phyloP scores from a whole-genome alignment of 768 basidiomycete species.

The Polyporus arcularius region DNA sequence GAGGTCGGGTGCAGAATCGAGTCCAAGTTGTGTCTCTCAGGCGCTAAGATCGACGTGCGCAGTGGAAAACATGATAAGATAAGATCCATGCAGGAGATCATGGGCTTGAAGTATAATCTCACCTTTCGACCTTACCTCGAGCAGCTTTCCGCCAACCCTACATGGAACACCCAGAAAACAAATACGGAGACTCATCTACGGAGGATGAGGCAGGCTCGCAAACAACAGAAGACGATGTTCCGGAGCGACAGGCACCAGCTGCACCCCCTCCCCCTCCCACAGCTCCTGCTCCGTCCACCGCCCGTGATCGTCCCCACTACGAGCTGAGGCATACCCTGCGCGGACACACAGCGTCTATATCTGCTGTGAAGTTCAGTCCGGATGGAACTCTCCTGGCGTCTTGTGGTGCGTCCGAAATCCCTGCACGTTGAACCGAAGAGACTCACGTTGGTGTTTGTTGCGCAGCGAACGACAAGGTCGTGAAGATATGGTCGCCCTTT shows the following conservation, averaged over 20 bases:
- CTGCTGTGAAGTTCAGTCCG: conserved; percentile 89
- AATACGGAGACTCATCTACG: conserved; percentile 44
- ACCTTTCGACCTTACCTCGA: too few species aligned
- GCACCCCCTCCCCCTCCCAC: conserved; percentile 38
- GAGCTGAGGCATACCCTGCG: conserved; percentile 63
- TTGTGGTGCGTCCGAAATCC: conserved; percentile 56
- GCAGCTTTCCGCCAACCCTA: too few species aligned
- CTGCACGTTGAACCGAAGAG: neutral
- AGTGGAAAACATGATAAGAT: too few species aligned
- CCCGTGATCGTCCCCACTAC: conserved; percentile 61
- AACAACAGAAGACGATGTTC: conserved; percentile 83
- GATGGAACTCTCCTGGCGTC: conserved; percentile 85
- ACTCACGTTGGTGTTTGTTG: neutral
- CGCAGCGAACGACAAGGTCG: conserved; percentile 71
- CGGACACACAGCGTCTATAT: conserved; percentile 83
- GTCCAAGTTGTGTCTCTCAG: too few species aligned
- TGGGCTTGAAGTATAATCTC: too few species aligned
- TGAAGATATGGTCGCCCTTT: conserved; percentile 84
- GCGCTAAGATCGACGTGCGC: too few species aligned
- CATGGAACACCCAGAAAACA: conserved; percentile 21
- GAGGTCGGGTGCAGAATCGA: too few species aligned
- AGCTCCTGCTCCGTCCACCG: conserved; percentile 28
- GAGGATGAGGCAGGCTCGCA: conserved; percentile 74
- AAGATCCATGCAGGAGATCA: too few species aligned
- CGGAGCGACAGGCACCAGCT: conserved; percentile 54